Evolutionary conservation across 208 protist genomes (phyloP).

Genomic region (Acanthamoeba sp.): DNA sequence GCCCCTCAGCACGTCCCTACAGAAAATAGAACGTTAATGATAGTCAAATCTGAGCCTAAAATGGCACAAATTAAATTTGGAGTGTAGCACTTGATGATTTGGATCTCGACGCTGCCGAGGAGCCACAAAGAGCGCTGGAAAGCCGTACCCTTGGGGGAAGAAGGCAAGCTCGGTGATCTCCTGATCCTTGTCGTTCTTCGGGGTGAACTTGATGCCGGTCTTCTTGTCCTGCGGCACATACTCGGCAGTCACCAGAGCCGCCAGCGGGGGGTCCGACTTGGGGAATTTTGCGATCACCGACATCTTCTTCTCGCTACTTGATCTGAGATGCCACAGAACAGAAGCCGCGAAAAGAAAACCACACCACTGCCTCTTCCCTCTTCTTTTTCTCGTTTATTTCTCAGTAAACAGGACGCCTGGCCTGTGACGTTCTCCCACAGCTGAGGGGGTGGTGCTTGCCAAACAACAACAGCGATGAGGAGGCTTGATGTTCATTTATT

Average conservation of each 20-base stretch:
- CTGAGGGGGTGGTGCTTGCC: too few relatives aligned
- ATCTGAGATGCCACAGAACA: neutral
- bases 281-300: slow-evolving; percentile 57
- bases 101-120: too few relatives aligned
- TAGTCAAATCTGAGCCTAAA: neutral
- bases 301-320: neutral
- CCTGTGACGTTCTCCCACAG: too few relatives aligned
- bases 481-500: too few relatives aligned
- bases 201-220: slow-evolving; percentile 66
- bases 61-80: neutral
- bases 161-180: slow-evolving; percentile 45
- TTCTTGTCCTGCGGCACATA: slow-evolving; percentile 45
- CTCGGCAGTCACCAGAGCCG: slow-evolving; percentile 48
- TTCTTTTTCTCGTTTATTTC: neutral
- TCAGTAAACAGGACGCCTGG: too few relatives aligned
- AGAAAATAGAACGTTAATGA: neutral
- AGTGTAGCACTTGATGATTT: neutral
- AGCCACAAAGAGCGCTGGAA: neutral
- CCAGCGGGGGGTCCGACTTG: slow-evolving; percentile 45
- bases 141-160: slow-evolving; percentile 29
- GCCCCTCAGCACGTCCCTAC: slow-evolving; percentile 46
- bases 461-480: too few relatives aligned
- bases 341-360: neutral
- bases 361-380: neutral
- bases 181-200: slow-evolving; percentile 65